phyloP scores from a whole-genome alignment of 176 grass and related monocot genomes.

The Triticum dicoccoides region DNA sequence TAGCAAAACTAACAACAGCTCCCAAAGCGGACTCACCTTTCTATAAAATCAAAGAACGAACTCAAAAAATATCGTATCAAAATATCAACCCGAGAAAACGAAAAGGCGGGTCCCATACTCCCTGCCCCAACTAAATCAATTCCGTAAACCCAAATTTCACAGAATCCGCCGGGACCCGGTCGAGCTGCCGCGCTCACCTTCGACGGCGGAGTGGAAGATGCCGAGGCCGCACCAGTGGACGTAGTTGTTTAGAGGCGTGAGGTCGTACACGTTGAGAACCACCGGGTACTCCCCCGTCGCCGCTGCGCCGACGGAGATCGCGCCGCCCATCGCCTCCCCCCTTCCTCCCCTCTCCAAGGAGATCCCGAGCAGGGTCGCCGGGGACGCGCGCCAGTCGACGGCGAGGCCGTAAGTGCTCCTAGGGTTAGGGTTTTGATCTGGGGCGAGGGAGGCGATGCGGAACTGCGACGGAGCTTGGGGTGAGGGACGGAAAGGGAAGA shows the following conservation, averaged over 20 bases:
- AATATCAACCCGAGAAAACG: neutral
- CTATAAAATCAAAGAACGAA: neutral
- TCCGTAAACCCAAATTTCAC: neutral
- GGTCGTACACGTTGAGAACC: conserved; percentile 93
- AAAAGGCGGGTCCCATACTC: neutral
- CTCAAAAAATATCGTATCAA: neutral
- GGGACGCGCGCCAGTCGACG: neutral
- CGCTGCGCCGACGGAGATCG: conserved; percentile 9
- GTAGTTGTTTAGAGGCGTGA: conserved; percentile 95
- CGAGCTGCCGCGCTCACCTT: conserved; percentile 48
- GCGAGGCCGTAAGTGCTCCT: neutral
- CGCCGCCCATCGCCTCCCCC: conserved; percentile 36
- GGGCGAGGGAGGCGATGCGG: neutral
- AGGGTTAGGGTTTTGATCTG: conserved; percentile 21
- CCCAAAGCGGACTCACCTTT: conserved; percentile 8
- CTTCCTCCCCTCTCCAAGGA: neutral
- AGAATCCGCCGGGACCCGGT: neutral
- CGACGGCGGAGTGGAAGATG: conserved; percentile 97
- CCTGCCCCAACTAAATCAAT: neutral
- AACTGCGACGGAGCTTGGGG: neutral
- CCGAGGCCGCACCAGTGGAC: conserved; percentile 88
- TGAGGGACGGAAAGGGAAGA: neutral
- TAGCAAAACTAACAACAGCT: neutral
- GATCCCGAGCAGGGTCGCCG: neutral
- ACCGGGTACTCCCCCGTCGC: conserved; percentile 43